phyloP scores from a whole-genome alignment of 331 rosid species.

The Erythrophleum ivorense region DNA sequence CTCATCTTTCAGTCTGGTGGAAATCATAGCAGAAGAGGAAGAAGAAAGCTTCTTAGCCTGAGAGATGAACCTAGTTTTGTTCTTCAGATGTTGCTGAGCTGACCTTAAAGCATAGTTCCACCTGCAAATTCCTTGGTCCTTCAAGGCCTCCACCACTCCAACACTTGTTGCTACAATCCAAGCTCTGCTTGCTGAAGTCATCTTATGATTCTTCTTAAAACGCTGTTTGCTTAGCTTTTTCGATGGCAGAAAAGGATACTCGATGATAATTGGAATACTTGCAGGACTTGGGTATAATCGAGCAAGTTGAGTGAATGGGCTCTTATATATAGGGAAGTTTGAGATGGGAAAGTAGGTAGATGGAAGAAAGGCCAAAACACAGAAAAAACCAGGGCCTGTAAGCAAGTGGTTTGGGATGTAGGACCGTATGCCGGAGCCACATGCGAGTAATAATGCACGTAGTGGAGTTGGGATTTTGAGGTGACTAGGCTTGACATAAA shows the following conservation, averaged over 20 bases:
- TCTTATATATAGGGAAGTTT: too few species aligned
- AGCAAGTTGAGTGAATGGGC: background rate
- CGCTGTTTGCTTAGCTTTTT: background rate
- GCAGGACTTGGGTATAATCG: background rate
- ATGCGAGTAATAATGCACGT: too few species aligned
- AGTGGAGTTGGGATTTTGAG: background rate
- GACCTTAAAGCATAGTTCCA: conserved; percentile 57
- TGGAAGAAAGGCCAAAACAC: background rate
- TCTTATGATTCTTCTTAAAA: background rate
- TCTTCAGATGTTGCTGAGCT: conserved; percentile 54
- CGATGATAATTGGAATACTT: background rate
- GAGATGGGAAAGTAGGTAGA: background rate
- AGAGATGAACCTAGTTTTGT: conserved; percentile 46
- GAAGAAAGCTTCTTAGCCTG: conserved; percentile 49
- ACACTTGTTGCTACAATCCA: conserved; percentile 70
- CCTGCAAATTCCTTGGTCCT: conserved; percentile 73
- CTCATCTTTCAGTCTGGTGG: conserved; percentile 37
- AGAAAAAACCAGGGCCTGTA: background rate
- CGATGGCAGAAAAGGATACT: background rate
- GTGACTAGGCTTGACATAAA: background rate
- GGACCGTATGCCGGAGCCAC: background rate
- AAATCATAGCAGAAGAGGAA: conserved; percentile 34
- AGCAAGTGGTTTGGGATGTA: background rate
- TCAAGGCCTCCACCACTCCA: conserved; percentile 70
- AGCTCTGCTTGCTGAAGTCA: conserved; percentile 45